Percentiles rank a stretch among this genome's conserved stretches.
These are phyloP conservation scores for Parsonsia alboflavescens DNA, from an alignment of 257 asterid species.

Conservation along the genomic window DNA sequence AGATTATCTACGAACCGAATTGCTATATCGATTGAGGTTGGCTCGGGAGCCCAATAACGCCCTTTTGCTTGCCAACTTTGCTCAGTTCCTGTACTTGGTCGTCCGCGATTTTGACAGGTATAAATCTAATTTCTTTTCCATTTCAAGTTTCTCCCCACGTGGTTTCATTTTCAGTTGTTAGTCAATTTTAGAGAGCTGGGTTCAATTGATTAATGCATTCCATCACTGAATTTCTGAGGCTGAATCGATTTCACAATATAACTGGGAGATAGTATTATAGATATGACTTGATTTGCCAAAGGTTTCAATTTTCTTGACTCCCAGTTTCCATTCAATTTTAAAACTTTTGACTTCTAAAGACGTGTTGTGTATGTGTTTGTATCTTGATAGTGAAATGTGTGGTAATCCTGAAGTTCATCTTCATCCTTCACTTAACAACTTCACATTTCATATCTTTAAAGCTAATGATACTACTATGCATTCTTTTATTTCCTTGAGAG, in stretches of 20 bases:
- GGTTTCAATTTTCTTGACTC: constrained; percentile 7
- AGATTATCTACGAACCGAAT: constrained; percentile 49
- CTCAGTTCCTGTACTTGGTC: constrained; percentile 80
- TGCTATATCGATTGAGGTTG: constrained; percentile 50
- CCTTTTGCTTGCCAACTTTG: constrained; percentile 82
- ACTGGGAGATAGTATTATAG: constrained; percentile 11
- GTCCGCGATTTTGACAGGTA: constrained; percentile 86
- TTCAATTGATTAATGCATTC: not conserved
- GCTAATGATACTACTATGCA: not conserved
- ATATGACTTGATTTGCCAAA: constrained; percentile 9
- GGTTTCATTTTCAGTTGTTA: constrained; percentile 15
- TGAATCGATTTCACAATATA: not conserved
- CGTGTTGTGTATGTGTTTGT: constrained; percentile 13
- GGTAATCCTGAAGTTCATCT: constrained; percentile 28
- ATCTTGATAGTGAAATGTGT: constrained; percentile 39
- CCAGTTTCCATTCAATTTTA: constrained; percentile 2
- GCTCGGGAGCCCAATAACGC: constrained; percentile 66
- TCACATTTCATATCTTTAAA: constrained; percentile 1
- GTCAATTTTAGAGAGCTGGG: not conserved
- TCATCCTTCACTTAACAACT: constrained; percentile 15
- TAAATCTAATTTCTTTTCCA: not conserved
- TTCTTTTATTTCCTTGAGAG: not conserved
- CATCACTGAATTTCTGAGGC: not conserved
- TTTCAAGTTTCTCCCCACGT: not conserved
- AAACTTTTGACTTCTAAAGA: constrained; percentile 21